Evolutionary conservation across 2,329 filamentous ascomycete species (phyloP), one percentile per base, ranked within the genome.

Genomic region (Ilyonectria sp.): DNA sequence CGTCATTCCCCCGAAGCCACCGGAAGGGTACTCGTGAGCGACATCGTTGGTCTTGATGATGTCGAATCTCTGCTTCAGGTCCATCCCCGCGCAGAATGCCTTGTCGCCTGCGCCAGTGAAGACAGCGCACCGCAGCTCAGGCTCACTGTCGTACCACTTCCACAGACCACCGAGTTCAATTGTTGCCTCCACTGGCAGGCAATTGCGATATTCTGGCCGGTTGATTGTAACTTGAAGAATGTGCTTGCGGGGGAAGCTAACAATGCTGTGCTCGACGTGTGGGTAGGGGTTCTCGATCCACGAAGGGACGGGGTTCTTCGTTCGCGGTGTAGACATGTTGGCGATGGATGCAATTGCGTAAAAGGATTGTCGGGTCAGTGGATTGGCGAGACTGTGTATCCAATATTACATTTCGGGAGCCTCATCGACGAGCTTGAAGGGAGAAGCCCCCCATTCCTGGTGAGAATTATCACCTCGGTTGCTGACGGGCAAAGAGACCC

Each of bases 1-100:
- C 15, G 75, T 76, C 78, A 80, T 79, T 26, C 79, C 78, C 2
- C 74, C 79, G 75, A 77, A 77, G 0, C 78, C 79, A 0, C 79
- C 82, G 2, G 40, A 26, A 1, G 69, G 71, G 37, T 68, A 70
- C 40, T 71, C 69, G 65, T 60, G 64, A 3, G 76, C 73, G n/a
- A 77, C 70, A 62, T 77, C 68, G 19, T 72, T 74, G 33, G 75
- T 74, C 60, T 78, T 63, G 68, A 77, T 68, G 59, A 75, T 75
- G 46, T 73, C 71, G 0, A 76, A 66, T 71, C 83, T 82, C 77
- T 87, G 84, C 77, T 87, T 87, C 7, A 89, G 72, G 68, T 88
- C 86, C 63, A 86, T 85, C 2, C 86, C 86, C 0, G 86, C 83
- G 71, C 85, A 89, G 71, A 89, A 89, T 0, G 86, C 83, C 35